Base-by-base conservation (phyloP, 164 flowering plant genomes). In the Vitis rupestris region DNA sequence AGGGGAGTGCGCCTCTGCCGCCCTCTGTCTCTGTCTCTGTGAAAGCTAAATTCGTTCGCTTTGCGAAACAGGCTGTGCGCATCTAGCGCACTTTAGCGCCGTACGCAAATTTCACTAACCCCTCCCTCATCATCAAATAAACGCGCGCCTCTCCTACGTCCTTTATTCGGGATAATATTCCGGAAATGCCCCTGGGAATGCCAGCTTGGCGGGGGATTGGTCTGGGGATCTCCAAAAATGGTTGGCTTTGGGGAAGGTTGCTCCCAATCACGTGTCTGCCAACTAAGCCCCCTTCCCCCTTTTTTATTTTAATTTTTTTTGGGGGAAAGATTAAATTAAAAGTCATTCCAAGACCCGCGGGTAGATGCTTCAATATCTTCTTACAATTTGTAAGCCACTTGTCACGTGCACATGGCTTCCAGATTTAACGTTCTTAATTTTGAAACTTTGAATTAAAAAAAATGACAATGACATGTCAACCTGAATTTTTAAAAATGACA, bases 181-280 rank as follows among this genome's bases (percentile, higher is more conserved):
- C 44, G 44, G 44, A 10, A 11, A 53, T 15, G 16, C 56, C 56
- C 56, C 56, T 53, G 56, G 7, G 7, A 37, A 37, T 37, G 44
- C 44, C 44, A 37, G 7, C 44, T 37, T 37, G 44, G 0, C 2
- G 2, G 1, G 27, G 2, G 23, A 19, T 19, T 19, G 23, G 23
- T 65, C 37, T 4, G 30, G 55, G 50, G 54, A 3, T 37, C 7
- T 37, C 44, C 44, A 37, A 37, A 37, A 37, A 37, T 6, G 7
- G 44, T 15, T 3, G 27, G 47, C 19, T 57, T 64, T 47, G 53
- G 52, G 65, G 69, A 74, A 77, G 63, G 80, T 77, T 66, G 80
- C 76, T 37, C 5, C 19, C 9, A 30, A 29, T 70, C 80, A 77
- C 80, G 70, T 77, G 80, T 50, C 63, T 77, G 80, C 74, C 80